Percentiles rank a stretch among this genome's conserved stretches.
Evolutionary conservation across 345 rosid genomes (phyloP).

Genomic region (Salix viminalis): DNA sequence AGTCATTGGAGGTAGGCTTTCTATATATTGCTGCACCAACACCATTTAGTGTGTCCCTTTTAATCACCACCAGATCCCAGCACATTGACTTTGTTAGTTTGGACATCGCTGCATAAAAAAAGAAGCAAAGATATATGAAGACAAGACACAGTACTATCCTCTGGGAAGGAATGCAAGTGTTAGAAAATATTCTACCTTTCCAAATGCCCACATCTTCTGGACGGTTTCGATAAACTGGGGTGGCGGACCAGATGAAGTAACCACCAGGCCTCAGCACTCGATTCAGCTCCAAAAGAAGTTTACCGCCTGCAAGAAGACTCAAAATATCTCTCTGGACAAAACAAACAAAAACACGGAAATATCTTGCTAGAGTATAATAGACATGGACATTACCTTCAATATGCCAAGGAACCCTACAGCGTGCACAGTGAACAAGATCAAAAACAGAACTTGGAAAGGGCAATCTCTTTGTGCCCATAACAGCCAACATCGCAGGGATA

Average conservation of each 20-base stretch:
- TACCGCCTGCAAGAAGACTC: constrained; percentile 55
- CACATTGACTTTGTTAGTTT: constrained; percentile 72
- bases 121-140: constrained; percentile 5
- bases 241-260: constrained; percentile 94
- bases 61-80: constrained; percentile 80
- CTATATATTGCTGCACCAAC: constrained; percentile 73
- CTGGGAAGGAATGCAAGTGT: constrained; percentile 8
- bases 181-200: constrained; percentile 51
- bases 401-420: constrained; percentile 99
- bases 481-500: constrained; percentile 93
- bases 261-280: constrained; percentile 87
- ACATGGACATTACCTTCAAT: constrained; percentile 62
- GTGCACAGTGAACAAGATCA: constrained; percentile 93
- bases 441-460: constrained; percentile 90
- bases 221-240: constrained; percentile 85
- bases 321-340: constrained; percentile 13
- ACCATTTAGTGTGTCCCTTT: constrained; percentile 58
- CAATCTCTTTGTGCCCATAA: constrained; percentile 92
- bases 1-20: constrained; percentile 77
- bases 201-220: constrained; percentile 80
- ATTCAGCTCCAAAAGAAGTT: constrained; percentile 85
- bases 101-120: constrained; percentile 63
- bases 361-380: not conserved
- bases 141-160: not conserved
- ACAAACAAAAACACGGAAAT: not conserved